Evolutionary conservation across 768 basidiomycete species (phyloP).

Genomic region (Fistulinella prunicolor): DNA sequence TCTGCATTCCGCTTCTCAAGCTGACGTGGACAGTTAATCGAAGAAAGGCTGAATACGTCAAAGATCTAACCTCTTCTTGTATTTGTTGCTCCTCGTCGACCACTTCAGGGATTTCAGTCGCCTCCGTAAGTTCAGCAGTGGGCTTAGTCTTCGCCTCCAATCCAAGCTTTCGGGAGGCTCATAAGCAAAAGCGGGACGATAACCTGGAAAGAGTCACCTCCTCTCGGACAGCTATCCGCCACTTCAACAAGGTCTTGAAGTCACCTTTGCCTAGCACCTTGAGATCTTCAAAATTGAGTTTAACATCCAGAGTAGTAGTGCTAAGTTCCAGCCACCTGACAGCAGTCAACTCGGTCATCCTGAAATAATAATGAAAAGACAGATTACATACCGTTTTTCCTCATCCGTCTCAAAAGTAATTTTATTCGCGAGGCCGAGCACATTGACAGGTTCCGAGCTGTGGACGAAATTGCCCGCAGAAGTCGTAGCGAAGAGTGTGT

Average conservation of each 20-base stretch:
- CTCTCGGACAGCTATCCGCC: slow-evolving; percentile 84
- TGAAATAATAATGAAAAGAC: neutral
- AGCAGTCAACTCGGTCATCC: slow-evolving; percentile 4
- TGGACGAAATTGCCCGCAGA: slow-evolving; percentile 70
- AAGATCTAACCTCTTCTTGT: slow-evolving; percentile 67
- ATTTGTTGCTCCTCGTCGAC: slow-evolving; percentile 89
- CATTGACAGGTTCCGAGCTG: slow-evolving; percentile 66
- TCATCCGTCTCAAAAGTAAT: slow-evolving; percentile 78
- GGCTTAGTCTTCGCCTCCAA: slow-evolving; percentile 75
- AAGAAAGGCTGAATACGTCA: neutral
- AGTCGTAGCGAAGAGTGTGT: slow-evolving; percentile 78
- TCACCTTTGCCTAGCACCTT: slow-evolving; percentile 98
- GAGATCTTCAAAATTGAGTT: slow-evolving; percentile 83
- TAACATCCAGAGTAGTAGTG: slow-evolving; percentile 76
- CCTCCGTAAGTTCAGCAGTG: slow-evolving; percentile 76
- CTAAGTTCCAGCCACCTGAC: slow-evolving; percentile 69
- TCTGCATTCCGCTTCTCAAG: slow-evolving; percentile 81
- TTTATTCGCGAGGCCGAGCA: slow-evolving; percentile 76
- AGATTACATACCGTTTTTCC: slow-evolving; percentile 65
- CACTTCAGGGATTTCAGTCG: slow-evolving; percentile 59
- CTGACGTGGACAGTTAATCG: slow-evolving; percentile 39
- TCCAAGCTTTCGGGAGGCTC: slow-evolving; percentile 54
- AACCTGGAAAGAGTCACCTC: slow-evolving; percentile 49
- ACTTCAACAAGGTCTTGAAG: slow-evolving; percentile 90
- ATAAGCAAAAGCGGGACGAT: slow-evolving; percentile 5